These are phyloP conservation scores for Tirmania nivea DNA, from an alignment of 495 filamentous ascomycete species.

Conservation along the genomic window DNA sequence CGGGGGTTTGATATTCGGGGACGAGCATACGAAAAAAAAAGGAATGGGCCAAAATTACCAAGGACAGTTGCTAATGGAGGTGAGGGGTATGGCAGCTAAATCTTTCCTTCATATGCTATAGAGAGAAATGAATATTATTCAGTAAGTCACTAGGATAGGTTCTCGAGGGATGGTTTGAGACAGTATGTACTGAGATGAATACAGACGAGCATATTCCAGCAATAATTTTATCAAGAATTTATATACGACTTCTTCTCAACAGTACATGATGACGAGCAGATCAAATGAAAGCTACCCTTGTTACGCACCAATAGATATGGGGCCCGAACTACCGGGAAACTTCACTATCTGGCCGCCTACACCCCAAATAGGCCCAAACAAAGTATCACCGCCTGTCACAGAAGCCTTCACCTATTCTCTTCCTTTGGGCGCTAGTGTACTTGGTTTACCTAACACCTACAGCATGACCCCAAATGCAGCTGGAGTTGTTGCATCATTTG, in stretches of 20 bases:
- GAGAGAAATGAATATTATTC: too few species aligned
- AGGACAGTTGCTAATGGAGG: too few species aligned
- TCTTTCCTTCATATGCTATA: too few species aligned
- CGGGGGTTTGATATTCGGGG: too few species aligned
- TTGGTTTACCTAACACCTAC: conserved; percentile 31
- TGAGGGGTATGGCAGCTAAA: too few species aligned
- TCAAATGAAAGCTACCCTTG: conserved; percentile 14
- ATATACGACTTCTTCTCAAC: not conserved
- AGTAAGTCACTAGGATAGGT: too few species aligned
- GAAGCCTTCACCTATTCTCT: conserved; percentile 34
- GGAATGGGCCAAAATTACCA: too few species aligned
- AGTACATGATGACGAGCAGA: not conserved
- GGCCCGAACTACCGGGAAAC: conserved; percentile 9
- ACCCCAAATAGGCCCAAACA: not conserved
- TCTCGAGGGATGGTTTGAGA: too few species aligned
- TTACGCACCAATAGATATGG: conserved; percentile 11
- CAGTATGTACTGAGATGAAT: too few species aligned
- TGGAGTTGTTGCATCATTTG: conserved; percentile 15
- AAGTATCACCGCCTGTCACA: conserved; percentile 36
- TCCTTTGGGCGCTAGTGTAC: conserved; percentile 32
- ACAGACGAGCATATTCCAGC: too few species aligned
- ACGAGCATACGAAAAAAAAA: too few species aligned
- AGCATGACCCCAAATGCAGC: conserved; percentile 11
- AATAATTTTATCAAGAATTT: not conserved
- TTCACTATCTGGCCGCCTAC: conserved; percentile 17